Percentiles rank a stretch among this genome's conserved stretches.
Conservation (phyloP, 345 rosid species). For the Citrus hindsii region DNA sequence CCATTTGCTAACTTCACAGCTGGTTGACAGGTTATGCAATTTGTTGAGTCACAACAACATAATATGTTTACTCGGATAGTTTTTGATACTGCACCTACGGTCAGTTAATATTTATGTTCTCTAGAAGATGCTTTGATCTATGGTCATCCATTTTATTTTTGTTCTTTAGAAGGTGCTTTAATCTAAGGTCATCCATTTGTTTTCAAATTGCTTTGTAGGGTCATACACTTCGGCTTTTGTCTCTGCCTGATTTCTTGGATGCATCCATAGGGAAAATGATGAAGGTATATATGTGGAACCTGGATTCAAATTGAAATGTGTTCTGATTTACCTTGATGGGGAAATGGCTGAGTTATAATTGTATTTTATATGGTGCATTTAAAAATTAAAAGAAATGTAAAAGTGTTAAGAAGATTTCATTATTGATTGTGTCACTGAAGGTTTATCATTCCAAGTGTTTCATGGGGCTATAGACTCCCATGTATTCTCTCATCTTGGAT, state of each 20-base stretch:
- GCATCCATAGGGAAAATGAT: constrained; percentile 71
- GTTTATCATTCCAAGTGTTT: background rate
- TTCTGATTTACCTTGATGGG: background rate
- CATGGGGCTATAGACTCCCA: background rate
- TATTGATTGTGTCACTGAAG: background rate
- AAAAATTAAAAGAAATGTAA: background rate
- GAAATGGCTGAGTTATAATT: background rate
- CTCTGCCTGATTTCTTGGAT: constrained; percentile 81
- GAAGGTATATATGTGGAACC: constrained; percentile 46
- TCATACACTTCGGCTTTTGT: constrained; percentile 79
- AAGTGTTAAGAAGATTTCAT: background rate
- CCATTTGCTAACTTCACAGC: constrained; percentile 2
- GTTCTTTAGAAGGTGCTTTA: constrained; percentile 11
- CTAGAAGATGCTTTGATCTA: constrained; percentile 9
- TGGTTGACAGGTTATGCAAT: constrained; percentile 60
- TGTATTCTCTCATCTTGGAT: background rate
- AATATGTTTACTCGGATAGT: constrained; percentile 62
- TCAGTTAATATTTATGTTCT: constrained; percentile 27
- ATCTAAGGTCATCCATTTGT: background rate
- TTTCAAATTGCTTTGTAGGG: constrained; percentile 42
- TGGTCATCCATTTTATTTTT: background rate
- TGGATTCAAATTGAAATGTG: background rate
- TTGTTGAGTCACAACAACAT: constrained; percentile 63
- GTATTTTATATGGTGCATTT: background rate
- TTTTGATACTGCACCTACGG: constrained; percentile 84